Evolutionary conservation across 495 filamentous ascomycete species (phyloP), one percentile per base, ranked within the genome.

Genomic region (Annulohypoxylon maeteangense): DNA sequence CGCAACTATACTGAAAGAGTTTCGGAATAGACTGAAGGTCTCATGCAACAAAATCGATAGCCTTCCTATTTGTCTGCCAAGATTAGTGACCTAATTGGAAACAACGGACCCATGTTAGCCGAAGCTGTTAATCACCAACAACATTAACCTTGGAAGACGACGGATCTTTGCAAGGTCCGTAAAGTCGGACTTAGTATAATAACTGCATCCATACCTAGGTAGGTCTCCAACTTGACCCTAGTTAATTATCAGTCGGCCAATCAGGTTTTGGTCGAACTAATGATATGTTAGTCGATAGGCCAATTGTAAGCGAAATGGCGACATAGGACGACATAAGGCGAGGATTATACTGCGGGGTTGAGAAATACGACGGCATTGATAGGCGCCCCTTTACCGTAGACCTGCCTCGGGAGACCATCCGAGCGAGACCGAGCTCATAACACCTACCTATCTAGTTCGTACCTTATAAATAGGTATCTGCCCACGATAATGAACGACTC

Each of bases 331-430:
- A 61, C 32, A 50, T 50, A 42, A 0, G 20, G 18, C 32, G 31
- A 40, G 59, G 60, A 44, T 70, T 16, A 40, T 18, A 31, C 36
- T 67, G 69, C 62, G 68, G 68, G 68, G 68, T 66, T 45, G 29
- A 40, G 48, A 25, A 47, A 36, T 59, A 44, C 27, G 32, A 22
- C 53, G 67, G 54, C 53, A 58, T 63, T 64, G 45, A 50, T 18
- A 48, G 12, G 32, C 12, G 34, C 22, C 40, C 42, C 51, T 59
- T 51, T 40, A 27, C 27, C 51, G 51, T n/a, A 20, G 23, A 29
- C 27, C 51, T 51, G 14, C 18, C 47, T 54, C 27, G 61, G 32
- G 29, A 40, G 34, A 6, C 27, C 5, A 36, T 38, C 58, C 53
- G 42, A 64, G 31, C 59, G 42, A 61, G 32, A 22, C 59, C 42